Percentiles rank a stretch among this genome's conserved stretches.
These are phyloP conservation scores for Penicillium flavigenum DNA, from an alignment of 495 filamentous ascomycete genomes.

Conservation along the genomic window DNA sequence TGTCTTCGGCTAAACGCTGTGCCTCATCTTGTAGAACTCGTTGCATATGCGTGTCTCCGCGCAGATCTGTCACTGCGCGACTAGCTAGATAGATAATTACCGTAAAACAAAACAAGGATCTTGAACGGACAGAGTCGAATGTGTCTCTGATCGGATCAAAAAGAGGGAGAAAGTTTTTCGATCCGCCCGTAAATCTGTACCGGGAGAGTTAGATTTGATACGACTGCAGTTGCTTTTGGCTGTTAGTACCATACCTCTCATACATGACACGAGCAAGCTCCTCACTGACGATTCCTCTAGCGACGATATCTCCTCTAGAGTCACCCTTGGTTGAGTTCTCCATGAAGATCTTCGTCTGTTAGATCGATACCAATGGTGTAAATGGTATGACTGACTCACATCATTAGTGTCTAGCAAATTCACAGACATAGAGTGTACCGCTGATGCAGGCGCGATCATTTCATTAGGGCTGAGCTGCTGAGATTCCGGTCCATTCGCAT, in stretches of 20 bases:
- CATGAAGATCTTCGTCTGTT: slow-evolving; percentile 35
- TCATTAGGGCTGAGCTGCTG: slow-evolving; percentile 45
- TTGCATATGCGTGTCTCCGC: slow-evolving; percentile 42
- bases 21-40: slow-evolving; percentile 47
- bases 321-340: slow-evolving; percentile 37
- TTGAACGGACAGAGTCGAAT: slow-evolving; percentile 45
- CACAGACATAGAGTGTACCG: slow-evolving; percentile 45
- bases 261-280: slow-evolving; percentile 43
- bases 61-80: slow-evolving; percentile 39
- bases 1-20: slow-evolving; percentile 44
- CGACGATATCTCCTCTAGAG: slow-evolving; percentile 37
- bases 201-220: slow-evolving; percentile 1
- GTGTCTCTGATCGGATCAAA: slow-evolving; percentile 48
- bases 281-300: slow-evolving; percentile 43
- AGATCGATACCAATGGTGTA: neutral
- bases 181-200: slow-evolving; percentile 38
- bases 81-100: slow-evolving; percentile 46
- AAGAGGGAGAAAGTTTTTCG: slow-evolving; percentile 41
- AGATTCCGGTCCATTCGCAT: slow-evolving; percentile 34
- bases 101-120: slow-evolving; percentile 46
- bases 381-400: slow-evolving; percentile 19
- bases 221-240: neutral
- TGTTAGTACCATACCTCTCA: slow-evolving; percentile 33
- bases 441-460: slow-evolving; percentile 45
- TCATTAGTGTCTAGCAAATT: slow-evolving; percentile 39